Percentiles rank a stretch among this genome's conserved stretches.
phyloP scores from a whole-genome alignment of 169 alveolate species.

The Cyclospora cayetanensis region DNA sequence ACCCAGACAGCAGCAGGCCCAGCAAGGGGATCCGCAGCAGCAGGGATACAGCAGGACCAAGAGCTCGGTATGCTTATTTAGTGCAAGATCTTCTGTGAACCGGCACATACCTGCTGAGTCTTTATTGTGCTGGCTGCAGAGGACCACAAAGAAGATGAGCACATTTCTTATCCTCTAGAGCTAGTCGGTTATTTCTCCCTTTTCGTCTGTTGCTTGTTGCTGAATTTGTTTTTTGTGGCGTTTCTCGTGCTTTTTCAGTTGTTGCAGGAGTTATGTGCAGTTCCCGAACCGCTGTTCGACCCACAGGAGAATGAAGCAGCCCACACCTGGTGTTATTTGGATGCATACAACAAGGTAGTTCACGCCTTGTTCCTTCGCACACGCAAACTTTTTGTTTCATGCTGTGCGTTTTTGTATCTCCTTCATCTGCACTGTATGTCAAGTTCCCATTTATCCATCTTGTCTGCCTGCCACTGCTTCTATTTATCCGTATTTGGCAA shows the following conservation, averaged over 20 bases:
- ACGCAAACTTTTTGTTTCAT: neutral
- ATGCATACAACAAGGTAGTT: constrained; percentile 46
- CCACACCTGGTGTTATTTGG: constrained; percentile 68
- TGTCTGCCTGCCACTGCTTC: neutral
- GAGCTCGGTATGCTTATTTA: neutral
- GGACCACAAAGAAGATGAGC: neutral
- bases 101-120: neutral
- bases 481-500: neutral
- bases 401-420: neutral
- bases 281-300: constrained; percentile 35
- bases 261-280: constrained; percentile 28
- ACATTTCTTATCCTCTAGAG: neutral
- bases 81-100: neutral
- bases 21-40: constrained; percentile 22
- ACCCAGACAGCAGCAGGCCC: neutral
- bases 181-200: neutral
- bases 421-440: neutral
- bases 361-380: no score
- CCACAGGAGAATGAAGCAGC: constrained; percentile 61
- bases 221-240: no score
- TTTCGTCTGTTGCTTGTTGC: neutral
- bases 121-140: neutral
- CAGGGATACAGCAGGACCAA: neutral
- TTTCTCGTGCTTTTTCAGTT: constrained; percentile 3
- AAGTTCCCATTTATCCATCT: neutral